Conservation (phyloP, 352 stramenopile species). For the Phytophthora sp. region DNA sequence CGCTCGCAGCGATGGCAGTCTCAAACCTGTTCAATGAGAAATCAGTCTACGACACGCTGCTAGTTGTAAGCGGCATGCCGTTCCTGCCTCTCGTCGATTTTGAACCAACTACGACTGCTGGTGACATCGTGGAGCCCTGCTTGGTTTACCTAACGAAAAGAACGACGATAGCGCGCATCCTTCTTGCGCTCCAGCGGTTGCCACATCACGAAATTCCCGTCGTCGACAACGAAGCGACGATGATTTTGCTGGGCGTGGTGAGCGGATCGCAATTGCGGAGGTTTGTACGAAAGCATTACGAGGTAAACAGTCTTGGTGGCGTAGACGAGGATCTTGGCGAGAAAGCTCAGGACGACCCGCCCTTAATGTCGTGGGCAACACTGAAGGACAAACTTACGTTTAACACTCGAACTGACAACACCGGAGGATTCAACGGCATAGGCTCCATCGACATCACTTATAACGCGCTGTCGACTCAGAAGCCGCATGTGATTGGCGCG, state of each 20-base stretch:
- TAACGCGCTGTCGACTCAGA: conserved; percentile 52
- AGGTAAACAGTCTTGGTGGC: conserved; percentile 47
- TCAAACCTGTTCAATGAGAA: conserved; percentile 69
- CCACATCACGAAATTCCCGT: conserved; percentile 79
- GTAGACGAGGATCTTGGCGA: conserved; percentile 82
- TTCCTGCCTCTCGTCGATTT: conserved; percentile 88
- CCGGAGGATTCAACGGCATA: conserved; percentile 69
- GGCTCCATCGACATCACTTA: conserved; percentile 75
- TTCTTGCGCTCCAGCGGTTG: conserved; percentile 77
- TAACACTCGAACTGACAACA: conserved; percentile 33
- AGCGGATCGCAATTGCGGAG: conserved; percentile 60
- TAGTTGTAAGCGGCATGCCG: conserved; percentile 76
- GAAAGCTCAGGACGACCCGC: conserved; percentile 38
- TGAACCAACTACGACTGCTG: conserved; percentile 53
- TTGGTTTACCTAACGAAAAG: conserved; percentile 78
- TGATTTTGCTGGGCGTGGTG: conserved; percentile 74
- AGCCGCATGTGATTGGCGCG: conserved; percentile 12
- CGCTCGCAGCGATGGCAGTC: conserved; percentile 70
- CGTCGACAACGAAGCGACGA: conserved; percentile 68
- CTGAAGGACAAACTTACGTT: conserved; percentile 63
- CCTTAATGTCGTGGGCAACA: conserved; percentile 63
- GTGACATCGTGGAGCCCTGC: conserved; percentile 75
- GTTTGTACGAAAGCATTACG: conserved; percentile 71
- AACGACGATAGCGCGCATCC: conserved; percentile 69
- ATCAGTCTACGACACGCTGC: conserved; percentile 87